Conservation (phyloP, 2,329 filamentous ascomycete genomes). For the Fusarium abutilonis region DNA sequence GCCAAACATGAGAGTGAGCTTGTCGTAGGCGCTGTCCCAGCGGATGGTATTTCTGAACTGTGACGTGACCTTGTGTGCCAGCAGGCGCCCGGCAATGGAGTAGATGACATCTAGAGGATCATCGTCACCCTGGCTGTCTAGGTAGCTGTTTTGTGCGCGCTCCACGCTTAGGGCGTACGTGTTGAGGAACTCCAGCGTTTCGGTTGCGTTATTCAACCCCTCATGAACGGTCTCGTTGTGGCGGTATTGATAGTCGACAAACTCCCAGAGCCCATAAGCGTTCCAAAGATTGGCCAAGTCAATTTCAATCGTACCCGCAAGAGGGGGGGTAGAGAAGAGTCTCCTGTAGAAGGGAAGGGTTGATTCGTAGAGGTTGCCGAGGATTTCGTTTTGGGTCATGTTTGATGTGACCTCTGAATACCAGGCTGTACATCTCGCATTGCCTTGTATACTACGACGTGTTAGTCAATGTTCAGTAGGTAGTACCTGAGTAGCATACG, state of each 20-base stretch:
- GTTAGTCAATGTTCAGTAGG: neutral
- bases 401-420: slow-evolving; percentile 44
- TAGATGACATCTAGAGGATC: slow-evolving; percentile 52
- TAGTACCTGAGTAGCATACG: slow-evolving; percentile 49
- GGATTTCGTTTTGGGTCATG: slow-evolving; percentile 40
- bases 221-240: slow-evolving; percentile 59
- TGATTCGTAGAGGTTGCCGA: slow-evolving; percentile 43
- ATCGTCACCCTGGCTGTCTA: slow-evolving; percentile 58
- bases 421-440: slow-evolving; percentile 53
- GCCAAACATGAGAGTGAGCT: slow-evolving; percentile 64
- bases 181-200: slow-evolving; percentile 59
- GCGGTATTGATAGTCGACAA: slow-evolving; percentile 62
- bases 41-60: slow-evolving; percentile 57
- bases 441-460: slow-evolving; percentile 51
- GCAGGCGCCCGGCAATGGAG: slow-evolving; percentile 63
- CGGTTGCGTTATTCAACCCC: slow-evolving; percentile 50
- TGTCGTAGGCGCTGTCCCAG: slow-evolving; percentile 52
- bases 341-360: slow-evolving; percentile 55
- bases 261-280: slow-evolving; percentile 65
- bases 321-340: slow-evolving; percentile 52
- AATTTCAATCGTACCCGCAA: slow-evolving; percentile 52
- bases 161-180: slow-evolving; percentile 75
- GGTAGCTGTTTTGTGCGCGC: slow-evolving; percentile 63
- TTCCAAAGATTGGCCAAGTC: slow-evolving; percentile 56
- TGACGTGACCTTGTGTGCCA: slow-evolving; percentile 57